Percentiles rank a stretch among this genome's conserved stretches.
These are phyloP conservation scores for Lathyrus tuberosus DNA, from an alignment of 306 rosid genomes.

Conservation along the genomic window DNA sequence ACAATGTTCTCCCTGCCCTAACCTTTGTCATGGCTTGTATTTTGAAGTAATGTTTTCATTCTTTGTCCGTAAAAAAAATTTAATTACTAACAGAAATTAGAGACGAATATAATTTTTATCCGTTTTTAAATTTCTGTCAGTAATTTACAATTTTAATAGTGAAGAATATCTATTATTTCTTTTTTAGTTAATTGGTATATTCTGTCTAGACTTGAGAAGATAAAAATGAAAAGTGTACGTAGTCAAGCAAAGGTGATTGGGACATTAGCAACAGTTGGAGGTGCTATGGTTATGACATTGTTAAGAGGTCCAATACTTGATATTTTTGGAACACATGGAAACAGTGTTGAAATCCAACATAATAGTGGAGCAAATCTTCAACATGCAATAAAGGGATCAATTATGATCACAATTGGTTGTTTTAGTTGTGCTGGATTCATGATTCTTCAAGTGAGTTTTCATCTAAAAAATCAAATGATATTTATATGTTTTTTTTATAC, in stretches of 20 bases:
- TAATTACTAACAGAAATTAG: background rate
- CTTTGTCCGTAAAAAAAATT: too few relatives aligned
- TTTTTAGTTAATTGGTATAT: background rate
- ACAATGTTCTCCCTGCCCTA: constrained; percentile 87
- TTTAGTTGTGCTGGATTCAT: constrained; percentile 85
- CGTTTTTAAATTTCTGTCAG: background rate
- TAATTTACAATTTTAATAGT: background rate
- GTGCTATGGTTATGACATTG: constrained; percentile 92
- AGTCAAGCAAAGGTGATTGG: constrained; percentile 88
- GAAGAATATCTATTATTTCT: background rate
- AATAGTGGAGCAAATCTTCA: constrained; percentile 49
- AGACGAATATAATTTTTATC: background rate
- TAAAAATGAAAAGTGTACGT: constrained; percentile 60
- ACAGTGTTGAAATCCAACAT: constrained; percentile 31
- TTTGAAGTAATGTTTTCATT: constrained; percentile 52
- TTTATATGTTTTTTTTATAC: background rate
- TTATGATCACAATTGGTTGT: constrained; percentile 84
- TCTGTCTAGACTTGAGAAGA: constrained; percentile 67
- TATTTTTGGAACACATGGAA: constrained; percentile 54
- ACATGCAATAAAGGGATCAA: constrained; percentile 69
- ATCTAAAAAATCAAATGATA: background rate
- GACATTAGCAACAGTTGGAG: constrained; percentile 84
- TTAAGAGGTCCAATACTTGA: constrained; percentile 71
- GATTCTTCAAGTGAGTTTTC: constrained; percentile 71
- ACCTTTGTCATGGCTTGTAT: constrained; percentile 86